These are phyloP conservation scores for Prototheca wickerhamii DNA, from an alignment of 163 green algal genomes.

Conservation along the genomic window DNA sequence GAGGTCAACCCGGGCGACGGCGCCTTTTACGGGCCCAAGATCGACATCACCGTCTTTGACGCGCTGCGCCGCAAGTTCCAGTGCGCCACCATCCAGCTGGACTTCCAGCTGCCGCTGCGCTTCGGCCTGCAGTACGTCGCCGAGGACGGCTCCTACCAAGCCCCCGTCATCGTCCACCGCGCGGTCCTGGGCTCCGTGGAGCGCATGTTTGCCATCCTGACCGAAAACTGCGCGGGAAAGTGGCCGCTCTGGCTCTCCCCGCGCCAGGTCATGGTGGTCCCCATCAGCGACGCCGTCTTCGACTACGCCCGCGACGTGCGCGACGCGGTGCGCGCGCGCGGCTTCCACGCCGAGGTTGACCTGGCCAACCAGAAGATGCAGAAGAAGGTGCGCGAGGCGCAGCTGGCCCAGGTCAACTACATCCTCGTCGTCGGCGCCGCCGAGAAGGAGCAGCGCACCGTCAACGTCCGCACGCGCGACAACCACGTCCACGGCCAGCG, in stretches of 20 bases:
- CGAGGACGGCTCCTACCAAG: conserved; percentile 46
- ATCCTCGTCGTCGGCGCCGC: conserved; percentile 93
- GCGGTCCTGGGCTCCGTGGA: conserved; percentile 91
- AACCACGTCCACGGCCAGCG: conserved; percentile 62
- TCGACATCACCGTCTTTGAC: conserved; percentile 97
- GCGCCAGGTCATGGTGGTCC: conserved; percentile 90
- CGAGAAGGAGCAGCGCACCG: conserved; percentile 60
- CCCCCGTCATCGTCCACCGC: conserved; percentile 93
- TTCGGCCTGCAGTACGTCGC: conserved; percentile 75
- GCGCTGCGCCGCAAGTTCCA: conserved; percentile 93
- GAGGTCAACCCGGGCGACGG: conserved; percentile 83
- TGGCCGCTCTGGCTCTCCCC: conserved; percentile 96
- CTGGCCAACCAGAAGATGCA: conserved; percentile 84
- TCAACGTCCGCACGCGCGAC: conserved; percentile 96
- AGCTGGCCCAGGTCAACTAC: conserved; percentile 99
- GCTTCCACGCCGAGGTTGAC: conserved; percentile 77
- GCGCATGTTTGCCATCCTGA: conserved; percentile 98
- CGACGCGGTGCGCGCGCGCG: conserved; percentile 38
- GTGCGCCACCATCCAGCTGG: conserved; percentile 96
- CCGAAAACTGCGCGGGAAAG: conserved; percentile 95
- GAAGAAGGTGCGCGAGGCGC: conserved; percentile 96
- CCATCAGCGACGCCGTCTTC: conserved; percentile 60
- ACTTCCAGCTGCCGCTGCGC: conserved; percentile 73
- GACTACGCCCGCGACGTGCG: conserved; percentile 61
- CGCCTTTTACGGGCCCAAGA: conserved; percentile 99